phyloP scores from a whole-genome alignment of 2,329 filamentous ascomycete genomes.

The Didymella lethalis region DNA sequence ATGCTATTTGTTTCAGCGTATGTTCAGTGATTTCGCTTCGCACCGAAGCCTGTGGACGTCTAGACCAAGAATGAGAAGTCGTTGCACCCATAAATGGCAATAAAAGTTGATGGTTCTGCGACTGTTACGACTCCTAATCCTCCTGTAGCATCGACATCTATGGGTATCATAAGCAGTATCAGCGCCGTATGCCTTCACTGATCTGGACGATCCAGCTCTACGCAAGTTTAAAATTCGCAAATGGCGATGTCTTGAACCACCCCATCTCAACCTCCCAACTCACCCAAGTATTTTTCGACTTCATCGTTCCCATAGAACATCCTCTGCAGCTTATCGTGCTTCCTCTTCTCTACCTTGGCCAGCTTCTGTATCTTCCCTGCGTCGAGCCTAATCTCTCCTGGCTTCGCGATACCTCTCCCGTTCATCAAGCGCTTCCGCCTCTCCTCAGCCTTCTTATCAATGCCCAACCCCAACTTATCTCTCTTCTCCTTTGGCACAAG shows the following conservation, averaged over 20 bases:
- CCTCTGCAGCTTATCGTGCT: slow-evolving; percentile 68
- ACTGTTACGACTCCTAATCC: not conserved
- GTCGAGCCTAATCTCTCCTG: slow-evolving; percentile 60
- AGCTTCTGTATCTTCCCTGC: slow-evolving; percentile 73
- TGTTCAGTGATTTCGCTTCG: too few relatives aligned
- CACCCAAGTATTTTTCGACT: slow-evolving; percentile 74
- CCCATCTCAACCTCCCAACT: slow-evolving; percentile 22
- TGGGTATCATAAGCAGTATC: not conserved
- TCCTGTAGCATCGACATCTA: not conserved
- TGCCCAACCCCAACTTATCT: slow-evolving; percentile 77
- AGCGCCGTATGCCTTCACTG: not conserved
- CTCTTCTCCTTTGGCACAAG: slow-evolving; percentile 76
- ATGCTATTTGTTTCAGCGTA: too few relatives aligned
- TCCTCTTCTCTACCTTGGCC: slow-evolving; percentile 68
- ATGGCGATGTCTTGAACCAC: too few relatives aligned
- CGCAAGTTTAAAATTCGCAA: too few relatives aligned
- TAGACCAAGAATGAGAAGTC: too few relatives aligned
- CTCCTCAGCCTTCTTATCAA: slow-evolving; percentile 52
- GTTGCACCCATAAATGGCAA: too few relatives aligned
- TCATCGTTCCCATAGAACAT: slow-evolving; percentile 80
- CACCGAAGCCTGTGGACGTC: too few relatives aligned
- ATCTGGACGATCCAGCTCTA: too few relatives aligned
- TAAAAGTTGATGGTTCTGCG: not conserved
- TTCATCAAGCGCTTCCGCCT: slow-evolving; percentile 43
- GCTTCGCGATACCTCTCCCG: slow-evolving; percentile 42